Percentiles rank a stretch among this genome's conserved stretches.
Conservation (phyloP, 2,329 filamentous ascomycete genomes). For the Paecilomyces sp. region DNA sequence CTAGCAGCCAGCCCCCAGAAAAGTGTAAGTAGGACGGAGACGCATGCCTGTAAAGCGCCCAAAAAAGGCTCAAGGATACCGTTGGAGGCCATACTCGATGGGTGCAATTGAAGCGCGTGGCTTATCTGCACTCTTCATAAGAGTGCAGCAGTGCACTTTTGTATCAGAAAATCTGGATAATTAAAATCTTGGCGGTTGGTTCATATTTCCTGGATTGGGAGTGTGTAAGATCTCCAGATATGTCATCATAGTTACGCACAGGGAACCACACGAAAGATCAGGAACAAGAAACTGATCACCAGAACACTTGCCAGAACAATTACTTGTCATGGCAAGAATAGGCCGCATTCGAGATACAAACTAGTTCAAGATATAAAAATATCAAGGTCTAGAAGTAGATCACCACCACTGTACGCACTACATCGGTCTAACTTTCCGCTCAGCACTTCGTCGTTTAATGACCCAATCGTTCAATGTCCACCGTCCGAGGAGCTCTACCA, state of each 20-base stretch:
- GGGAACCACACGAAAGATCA: background rate
- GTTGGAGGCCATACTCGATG: background rate
- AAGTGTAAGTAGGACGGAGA: constrained; percentile 50
- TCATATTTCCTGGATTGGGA: background rate
- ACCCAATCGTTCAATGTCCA: background rate
- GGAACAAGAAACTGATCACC: background rate
- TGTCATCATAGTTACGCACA: constrained; percentile 1
- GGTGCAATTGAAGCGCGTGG: background rate
- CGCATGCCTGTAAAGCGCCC: constrained; percentile 48
- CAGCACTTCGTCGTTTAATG: background rate
- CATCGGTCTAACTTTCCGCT: background rate
- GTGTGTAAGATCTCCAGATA: background rate
- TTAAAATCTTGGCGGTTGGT: background rate
- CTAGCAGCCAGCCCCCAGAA: constrained; percentile 45
- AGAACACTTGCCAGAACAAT: background rate
- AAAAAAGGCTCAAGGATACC: constrained; percentile 33
- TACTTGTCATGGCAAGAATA: background rate
- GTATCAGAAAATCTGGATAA: constrained; percentile 1
- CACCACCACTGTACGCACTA: background rate
- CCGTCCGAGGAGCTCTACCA: too few species aligned
- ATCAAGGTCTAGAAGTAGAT: background rate
- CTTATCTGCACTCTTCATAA: background rate
- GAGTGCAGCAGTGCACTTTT: background rate
- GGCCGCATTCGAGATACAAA: background rate
- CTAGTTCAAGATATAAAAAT: background rate